A percentile compares a stretch with the other conserved stretches of the same genome.
Conservation (phyloP, 805 yeast genomes). For the Clavispora vitiphila region DNA sequence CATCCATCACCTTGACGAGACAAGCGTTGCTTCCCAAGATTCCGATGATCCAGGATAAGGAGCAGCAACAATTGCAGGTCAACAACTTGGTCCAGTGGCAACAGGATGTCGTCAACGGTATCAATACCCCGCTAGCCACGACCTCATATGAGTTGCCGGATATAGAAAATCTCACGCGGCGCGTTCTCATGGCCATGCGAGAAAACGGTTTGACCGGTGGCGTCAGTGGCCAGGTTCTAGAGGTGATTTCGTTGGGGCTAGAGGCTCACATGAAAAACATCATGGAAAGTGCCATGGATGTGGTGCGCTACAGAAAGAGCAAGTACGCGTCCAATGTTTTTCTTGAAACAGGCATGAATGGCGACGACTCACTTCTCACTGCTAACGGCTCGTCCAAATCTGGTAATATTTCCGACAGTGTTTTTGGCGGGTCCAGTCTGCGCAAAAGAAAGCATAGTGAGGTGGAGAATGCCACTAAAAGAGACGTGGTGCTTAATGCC, state of each 20-base stretch:
- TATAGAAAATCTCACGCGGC: slow-evolving; percentile 54
- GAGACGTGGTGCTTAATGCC: slow-evolving; percentile 45
- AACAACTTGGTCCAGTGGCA: slow-evolving; percentile 75
- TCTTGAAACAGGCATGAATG: slow-evolving; percentile 16
- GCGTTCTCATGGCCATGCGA: slow-evolving; percentile 77
- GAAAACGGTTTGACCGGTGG: slow-evolving; percentile 87
- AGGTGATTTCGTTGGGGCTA: slow-evolving; percentile 70
- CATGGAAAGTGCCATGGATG: slow-evolving; percentile 69
- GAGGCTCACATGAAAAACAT: slow-evolving; percentile 74
- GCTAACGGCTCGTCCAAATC: neutral
- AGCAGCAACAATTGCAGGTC: slow-evolving; percentile 39
- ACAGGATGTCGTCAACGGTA: slow-evolving; percentile 83
- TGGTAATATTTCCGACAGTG: neutral
- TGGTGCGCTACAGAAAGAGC: slow-evolving; percentile 55
- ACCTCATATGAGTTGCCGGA: slow-evolving; percentile 85
- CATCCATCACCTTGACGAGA: slow-evolving; percentile 63
- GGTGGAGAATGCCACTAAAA: slow-evolving; percentile 6
- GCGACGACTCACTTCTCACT: neutral
- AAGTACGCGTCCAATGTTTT: slow-evolving; percentile 38
- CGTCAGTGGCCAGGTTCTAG: slow-evolving; percentile 73
- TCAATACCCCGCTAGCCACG: slow-evolving; percentile 73
- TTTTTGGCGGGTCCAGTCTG: neutral
- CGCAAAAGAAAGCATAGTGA: slow-evolving; percentile 9
- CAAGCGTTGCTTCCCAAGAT: slow-evolving; percentile 76
- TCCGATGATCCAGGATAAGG: slow-evolving; percentile 61